Evolutionary conservation across 225 moss, liverwort and hornwort genomes (phyloP).

Genomic region (Straminergon stramineum): DNA sequence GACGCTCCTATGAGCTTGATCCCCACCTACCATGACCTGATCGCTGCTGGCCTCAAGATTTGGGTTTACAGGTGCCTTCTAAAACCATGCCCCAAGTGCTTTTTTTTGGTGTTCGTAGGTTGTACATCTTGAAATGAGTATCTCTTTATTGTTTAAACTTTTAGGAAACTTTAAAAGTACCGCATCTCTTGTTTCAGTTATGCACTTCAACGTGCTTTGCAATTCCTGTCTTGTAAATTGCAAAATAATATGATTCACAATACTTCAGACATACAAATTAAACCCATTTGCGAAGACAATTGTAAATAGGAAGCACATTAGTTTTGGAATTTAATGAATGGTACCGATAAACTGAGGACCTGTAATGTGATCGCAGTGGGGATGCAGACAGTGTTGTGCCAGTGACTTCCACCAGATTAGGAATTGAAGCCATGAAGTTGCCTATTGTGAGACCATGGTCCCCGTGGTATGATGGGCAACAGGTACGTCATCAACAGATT

Average conservation of each 20-base stretch:
- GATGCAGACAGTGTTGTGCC: constrained; percentile 52
- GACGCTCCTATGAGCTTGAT: constrained; percentile 34
- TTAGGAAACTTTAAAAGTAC: background rate
- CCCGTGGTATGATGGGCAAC: constrained; percentile 42
- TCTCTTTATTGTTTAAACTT: too few species aligned
- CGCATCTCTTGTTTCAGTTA: background rate
- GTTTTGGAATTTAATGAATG: background rate
- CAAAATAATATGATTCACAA: background rate
- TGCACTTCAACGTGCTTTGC: background rate
- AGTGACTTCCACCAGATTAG: constrained; percentile 30
- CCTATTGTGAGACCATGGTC: constrained; percentile 16
- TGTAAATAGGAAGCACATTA: background rate
- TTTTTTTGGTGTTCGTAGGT: too few species aligned
- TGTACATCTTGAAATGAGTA: background rate
- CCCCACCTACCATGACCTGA: constrained; percentile 50
- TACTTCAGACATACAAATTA: background rate
- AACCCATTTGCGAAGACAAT: too few species aligned
- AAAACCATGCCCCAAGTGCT: too few species aligned
- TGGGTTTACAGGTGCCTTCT: constrained; percentile 50
- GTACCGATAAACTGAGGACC: background rate
- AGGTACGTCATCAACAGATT: background rate
- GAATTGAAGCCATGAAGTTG: constrained; percentile 40
- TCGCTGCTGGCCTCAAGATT: constrained; percentile 48
- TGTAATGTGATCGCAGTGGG: constrained; percentile 17
- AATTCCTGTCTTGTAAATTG: background rate